Base-by-base conservation (phyloP, 2,329 filamentous ascomycete species). In the Cladosporium sp. region DNA sequence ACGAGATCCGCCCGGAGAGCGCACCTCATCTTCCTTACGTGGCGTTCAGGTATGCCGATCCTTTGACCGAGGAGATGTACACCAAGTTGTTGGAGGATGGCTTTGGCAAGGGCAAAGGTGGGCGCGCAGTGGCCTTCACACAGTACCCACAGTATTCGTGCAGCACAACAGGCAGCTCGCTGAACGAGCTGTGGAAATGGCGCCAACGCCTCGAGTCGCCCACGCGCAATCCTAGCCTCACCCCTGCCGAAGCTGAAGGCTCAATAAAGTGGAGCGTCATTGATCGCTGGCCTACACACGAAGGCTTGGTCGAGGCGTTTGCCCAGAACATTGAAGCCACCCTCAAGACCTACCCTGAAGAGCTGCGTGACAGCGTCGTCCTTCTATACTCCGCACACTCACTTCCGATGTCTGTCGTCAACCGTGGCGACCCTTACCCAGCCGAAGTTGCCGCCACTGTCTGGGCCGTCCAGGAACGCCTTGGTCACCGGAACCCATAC, bases 141-240 rank as follows among this genome's bases (percentile, higher is more conserved):
- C 94, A 99, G 74, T 99, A 99, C 68, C 94, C 94, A 2, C 94
- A 99, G 73, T 99, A 99, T 75, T 96, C 91, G 19, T 99, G 95
- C 77, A 96, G 91, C 19, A 99, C 94, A 1, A 99, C 94, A 0
- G 94, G 94, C 20, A 96, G 91, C 73, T 96, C 91, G 61, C 77
- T 99, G 58, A 99, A 99, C 69, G 94, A 99, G 76, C 77, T 99
- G 35, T 99, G 94, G 94, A 97, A 95, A 76, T 97, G 92, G 91
- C 83, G 92, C 62, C 89, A 91, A 69, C 81, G 91, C 61, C 77
- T 99, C 54, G 92, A 97, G 73, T 65, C 66, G 8, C 69, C 69
- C 2, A 62, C 64, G 28, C 69, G 66, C 52, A 52, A 47, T 24
- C 34, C 60, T 13, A 63, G 66, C 25, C 35, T 61, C 20, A 90